Conservation (phyloP, 1,284 basidiomycete genomes). For the Sporisorium graminicola region DNA sequence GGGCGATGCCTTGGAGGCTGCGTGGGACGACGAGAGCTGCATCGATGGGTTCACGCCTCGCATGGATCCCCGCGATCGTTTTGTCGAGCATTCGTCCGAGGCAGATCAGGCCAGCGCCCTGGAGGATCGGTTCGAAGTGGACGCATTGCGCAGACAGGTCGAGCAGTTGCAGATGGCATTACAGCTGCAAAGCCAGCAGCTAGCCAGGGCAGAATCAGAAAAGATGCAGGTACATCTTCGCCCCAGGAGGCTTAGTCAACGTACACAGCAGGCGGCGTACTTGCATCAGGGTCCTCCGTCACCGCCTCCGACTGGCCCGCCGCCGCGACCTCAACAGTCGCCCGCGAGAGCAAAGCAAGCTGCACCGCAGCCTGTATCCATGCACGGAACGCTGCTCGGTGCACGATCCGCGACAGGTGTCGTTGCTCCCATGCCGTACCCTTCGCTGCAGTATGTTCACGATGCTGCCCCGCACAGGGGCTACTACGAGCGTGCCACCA, state of each 20-base stretch:
- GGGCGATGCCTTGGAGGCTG: slow-evolving; percentile 22
- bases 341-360: not conserved
- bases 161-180: slow-evolving; percentile 51
- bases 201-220: slow-evolving; percentile 4
- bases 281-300: not conserved
- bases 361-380: not conserved
- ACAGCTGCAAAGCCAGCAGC: slow-evolving; percentile 24
- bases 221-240: slow-evolving; percentile 2
- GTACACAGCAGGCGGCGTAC: not conserved
- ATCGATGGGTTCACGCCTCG: slow-evolving; percentile 17
- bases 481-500: not conserved
- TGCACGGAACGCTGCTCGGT: not conserved
- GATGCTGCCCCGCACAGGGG: not conserved
- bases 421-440: not conserved
- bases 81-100: not conserved
- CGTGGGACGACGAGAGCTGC: slow-evolving; percentile 37
- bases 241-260: not conserved
- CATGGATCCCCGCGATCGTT: not conserved
- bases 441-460: not conserved
- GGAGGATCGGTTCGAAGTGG: slow-evolving; percentile 33
- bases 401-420: not conserved
- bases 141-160: slow-evolving; percentile 38
- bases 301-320: not conserved
- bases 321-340: not conserved
- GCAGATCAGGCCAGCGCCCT: not conserved